These are phyloP conservation scores for Neopestalotiopsis sp. DNA, from an alignment of 2,329 filamentous ascomycete genomes.

Conservation along the genomic window DNA sequence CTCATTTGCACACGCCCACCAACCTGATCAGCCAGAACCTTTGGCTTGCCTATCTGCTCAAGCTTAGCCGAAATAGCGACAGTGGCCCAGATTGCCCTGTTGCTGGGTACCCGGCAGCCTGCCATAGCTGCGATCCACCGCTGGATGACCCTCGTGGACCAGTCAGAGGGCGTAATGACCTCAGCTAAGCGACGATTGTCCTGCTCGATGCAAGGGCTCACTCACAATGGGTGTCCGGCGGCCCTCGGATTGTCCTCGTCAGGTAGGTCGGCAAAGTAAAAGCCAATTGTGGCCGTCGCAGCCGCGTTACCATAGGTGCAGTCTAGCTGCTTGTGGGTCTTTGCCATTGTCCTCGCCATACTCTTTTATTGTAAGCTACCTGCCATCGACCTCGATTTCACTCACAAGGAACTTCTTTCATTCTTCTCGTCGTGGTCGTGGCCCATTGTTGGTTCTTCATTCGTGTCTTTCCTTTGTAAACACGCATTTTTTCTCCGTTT, in stretches of 20 bases:
- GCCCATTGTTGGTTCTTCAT: constrained; percentile 23
- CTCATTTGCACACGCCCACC: constrained; percentile 16
- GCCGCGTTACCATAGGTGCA: not conserved
- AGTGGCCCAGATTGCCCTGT: constrained; percentile 21
- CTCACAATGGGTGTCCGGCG: constrained; percentile 9
- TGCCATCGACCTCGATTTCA: constrained; percentile 15
- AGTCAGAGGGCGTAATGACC: constrained; percentile 28
- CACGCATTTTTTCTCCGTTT: constrained; percentile 13
- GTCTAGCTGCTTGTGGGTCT: not conserved
- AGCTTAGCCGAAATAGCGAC: constrained; percentile 29
- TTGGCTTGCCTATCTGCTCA: constrained; percentile 31
- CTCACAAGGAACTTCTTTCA: constrained; percentile 26
- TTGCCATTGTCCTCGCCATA: constrained; percentile 4
- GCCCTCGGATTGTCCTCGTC: constrained; percentile 14
- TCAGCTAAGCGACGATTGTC: constrained; percentile 20
- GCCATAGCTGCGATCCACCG: not conserved
- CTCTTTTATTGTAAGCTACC: constrained; percentile 14
- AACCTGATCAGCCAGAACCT: constrained; percentile 32
- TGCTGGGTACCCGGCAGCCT: constrained; percentile 19
- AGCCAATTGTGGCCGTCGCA: not conserved
- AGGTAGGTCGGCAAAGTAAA: constrained; percentile 11
- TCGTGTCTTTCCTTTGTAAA: constrained; percentile 29
- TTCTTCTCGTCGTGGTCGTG: constrained; percentile 18
- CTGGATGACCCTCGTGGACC: constrained; percentile 22
- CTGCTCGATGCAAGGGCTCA: constrained; percentile 21